phyloP scores from a whole-genome alignment of 192 early-diverging fungal genomes.

The Chytriomyces confervae region DNA sequence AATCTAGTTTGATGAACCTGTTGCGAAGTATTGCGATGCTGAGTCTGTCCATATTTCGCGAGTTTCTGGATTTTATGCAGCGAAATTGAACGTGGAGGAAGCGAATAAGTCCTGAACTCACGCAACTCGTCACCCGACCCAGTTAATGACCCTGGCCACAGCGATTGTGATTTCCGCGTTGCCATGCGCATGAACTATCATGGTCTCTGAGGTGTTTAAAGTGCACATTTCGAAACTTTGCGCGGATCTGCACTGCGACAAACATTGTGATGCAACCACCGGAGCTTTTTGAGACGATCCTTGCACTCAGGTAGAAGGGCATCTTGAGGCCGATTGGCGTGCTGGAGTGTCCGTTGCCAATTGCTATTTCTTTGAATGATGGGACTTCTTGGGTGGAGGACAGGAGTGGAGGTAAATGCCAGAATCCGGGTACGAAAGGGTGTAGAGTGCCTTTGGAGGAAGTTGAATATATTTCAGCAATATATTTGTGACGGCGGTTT shows the following conservation, averaged over 20 bases:
- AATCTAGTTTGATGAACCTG: not conserved
- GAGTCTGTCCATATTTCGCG: not conserved
- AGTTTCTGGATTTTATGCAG: not conserved
- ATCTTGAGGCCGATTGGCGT: not conserved
- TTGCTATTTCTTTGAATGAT: too few relatives aligned
- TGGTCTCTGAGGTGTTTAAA: not conserved
- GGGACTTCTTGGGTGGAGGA: not conserved
- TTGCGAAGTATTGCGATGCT: not conserved
- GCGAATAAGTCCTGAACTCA: not conserved
- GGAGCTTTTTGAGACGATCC: not conserved
- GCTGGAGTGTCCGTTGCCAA: not conserved
- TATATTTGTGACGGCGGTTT: too few relatives aligned
- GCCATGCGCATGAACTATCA: not conserved
- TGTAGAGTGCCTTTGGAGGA: too few relatives aligned
- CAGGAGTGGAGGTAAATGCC: not conserved
- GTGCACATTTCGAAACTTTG: too few relatives aligned
- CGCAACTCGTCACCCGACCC: not conserved
- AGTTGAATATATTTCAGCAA: too few relatives aligned
- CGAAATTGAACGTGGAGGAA: not conserved
- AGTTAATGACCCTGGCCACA: not conserved
- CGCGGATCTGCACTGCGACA: too few relatives aligned
- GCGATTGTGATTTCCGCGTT: not conserved
- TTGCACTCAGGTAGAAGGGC: not conserved
- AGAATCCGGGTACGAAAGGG: not conserved
- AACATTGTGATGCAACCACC: not conserved